Percentiles rank a stretch among this genome's conserved stretches.
phyloP scores from a whole-genome alignment of 495 filamentous ascomycete genomes.

The Neurospora sp. region DNA sequence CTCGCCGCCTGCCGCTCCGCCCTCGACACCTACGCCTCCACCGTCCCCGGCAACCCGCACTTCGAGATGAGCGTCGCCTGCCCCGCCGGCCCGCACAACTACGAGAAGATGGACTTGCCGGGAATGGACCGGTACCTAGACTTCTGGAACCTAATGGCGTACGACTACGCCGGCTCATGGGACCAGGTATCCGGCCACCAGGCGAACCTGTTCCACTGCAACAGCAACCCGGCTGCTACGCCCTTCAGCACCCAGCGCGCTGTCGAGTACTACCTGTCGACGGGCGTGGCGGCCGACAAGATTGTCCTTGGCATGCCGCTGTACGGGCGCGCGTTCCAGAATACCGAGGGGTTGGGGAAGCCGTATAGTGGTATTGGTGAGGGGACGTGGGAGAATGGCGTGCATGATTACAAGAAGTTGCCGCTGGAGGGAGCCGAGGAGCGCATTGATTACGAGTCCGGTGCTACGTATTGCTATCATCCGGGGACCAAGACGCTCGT shows the following conservation, averaged over 20 bases:
- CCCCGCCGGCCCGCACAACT: conserved; percentile 57
- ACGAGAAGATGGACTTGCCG: conserved; percentile 57
- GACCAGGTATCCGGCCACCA: conserved; percentile 65
- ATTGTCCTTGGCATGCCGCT: conserved; percentile 87
- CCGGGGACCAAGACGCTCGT: conserved; percentile 49
- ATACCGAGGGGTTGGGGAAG: conserved; percentile 63
- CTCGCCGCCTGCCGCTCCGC: conserved; percentile 54
- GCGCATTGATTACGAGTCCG: conserved; percentile 39
- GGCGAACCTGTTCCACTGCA: conserved; percentile 60
- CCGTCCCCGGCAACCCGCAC: conserved; percentile 39
- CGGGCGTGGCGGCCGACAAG: conserved; percentile 54
- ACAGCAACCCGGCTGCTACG: conserved; percentile 47
- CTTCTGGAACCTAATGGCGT: conserved; percentile 92
- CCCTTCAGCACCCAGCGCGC: conserved; percentile 68
- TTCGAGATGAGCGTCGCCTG: conserved; percentile 79
- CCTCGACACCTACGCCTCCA: conserved; percentile 46
- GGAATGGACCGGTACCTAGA: conserved; percentile 76
- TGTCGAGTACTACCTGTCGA: conserved; percentile 53
- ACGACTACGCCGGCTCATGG: conserved; percentile 75
- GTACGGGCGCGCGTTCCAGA: conserved; percentile 77
- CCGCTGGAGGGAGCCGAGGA: conserved; percentile 45
- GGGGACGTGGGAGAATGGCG: conserved; percentile 77
- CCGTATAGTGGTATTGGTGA: conserved; percentile 61
- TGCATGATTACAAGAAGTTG: conserved; percentile 77
- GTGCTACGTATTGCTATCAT: conserved; percentile 68